These are phyloP conservation scores for Leucosporidium yakuticum DNA, from an alignment of 768 basidiomycete species.

Conservation along the genomic window DNA sequence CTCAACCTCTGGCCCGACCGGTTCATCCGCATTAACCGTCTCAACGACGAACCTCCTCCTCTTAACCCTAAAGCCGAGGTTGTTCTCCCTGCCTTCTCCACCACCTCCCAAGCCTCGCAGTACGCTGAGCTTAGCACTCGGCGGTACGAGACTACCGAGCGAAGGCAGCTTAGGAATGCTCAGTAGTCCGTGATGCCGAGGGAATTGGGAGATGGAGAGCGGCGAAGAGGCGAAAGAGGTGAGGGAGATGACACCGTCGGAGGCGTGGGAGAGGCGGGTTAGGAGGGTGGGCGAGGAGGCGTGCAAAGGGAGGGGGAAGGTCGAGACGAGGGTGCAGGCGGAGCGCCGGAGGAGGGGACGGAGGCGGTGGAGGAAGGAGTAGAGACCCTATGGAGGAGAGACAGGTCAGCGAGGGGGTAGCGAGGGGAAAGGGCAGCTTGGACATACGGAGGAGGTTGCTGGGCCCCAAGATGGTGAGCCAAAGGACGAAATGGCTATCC, in stretches of 20 bases:
- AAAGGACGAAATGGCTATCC: slow-evolving; percentile 44
- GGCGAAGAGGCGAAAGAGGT: slow-evolving; percentile 52
- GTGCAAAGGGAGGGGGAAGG: slow-evolving; percentile 43
- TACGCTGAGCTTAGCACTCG: slow-evolving; percentile 74
- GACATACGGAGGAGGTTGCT: slow-evolving; percentile 33
- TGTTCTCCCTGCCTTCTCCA: slow-evolving; percentile 78
- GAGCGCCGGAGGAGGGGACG: slow-evolving; percentile 43
- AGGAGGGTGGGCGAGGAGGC: slow-evolving; percentile 10
- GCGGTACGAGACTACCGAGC: slow-evolving; percentile 63
- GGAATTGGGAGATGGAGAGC: slow-evolving; percentile 65
- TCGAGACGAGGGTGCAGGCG: slow-evolving; percentile 18
- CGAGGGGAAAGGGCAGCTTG: too few relatives aligned
- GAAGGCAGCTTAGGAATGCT: slow-evolving; percentile 70
- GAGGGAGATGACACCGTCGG: slow-evolving; percentile 32
- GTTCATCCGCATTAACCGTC: slow-evolving; percentile 62
- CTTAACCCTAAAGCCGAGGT: slow-evolving; percentile 88
- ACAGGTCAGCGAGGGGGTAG: not conserved
- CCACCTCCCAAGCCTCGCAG: slow-evolving; percentile 65
- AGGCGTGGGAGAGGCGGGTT: slow-evolving; percentile 28
- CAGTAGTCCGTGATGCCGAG: slow-evolving; percentile 78
- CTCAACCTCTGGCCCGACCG: slow-evolving; percentile 9
- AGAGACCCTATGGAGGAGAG: slow-evolving; percentile 46
- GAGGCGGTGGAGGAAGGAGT: slow-evolving; percentile 66
- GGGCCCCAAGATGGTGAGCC: slow-evolving; percentile 42
- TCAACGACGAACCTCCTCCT: slow-evolving; percentile 81